A percentile compares a stretch with the other conserved stretches of the same genome.
Evolutionary conservation across 1,139 yeast genomes (phyloP).

Genomic region (Candida tropicalis): DNA sequence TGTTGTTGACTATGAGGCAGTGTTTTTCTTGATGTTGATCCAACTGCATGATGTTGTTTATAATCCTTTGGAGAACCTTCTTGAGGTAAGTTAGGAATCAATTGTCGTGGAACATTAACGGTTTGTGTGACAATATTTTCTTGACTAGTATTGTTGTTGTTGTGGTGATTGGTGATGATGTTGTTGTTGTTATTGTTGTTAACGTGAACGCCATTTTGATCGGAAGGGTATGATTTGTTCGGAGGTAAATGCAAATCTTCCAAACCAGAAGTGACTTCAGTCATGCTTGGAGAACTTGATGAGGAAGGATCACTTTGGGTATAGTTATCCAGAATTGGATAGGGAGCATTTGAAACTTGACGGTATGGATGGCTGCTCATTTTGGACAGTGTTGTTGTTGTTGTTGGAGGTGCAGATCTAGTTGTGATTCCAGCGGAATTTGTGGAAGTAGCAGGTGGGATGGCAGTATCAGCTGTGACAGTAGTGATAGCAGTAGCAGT

Average conservation of each 20-base stretch:
- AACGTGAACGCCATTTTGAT: not conserved
- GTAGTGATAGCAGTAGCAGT: not conserved
- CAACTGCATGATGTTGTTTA: constrained; percentile 5
- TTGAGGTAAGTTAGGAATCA: constrained; percentile 7
- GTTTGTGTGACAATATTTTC: constrained; percentile 6
- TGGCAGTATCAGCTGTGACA: not conserved
- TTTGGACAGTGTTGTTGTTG: not conserved
- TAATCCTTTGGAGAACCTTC: not conserved
- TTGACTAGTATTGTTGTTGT: constrained; percentile 1
- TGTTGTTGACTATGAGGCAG: constrained; percentile 6
- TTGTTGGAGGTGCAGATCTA: not conserved
- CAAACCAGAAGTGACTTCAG: constrained; percentile 15
- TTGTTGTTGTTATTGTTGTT: constrained; percentile 6
- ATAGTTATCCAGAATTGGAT: constrained; percentile 24
- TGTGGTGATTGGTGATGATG: not conserved
- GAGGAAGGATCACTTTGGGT: constrained; percentile 9
- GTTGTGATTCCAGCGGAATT: not conserved
- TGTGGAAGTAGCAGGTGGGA: not conserved
- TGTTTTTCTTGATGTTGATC: constrained; percentile 2
- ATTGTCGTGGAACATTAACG: constrained; percentile 7
- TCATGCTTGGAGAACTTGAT: constrained; percentile 13
- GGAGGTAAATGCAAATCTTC: constrained; percentile 18
- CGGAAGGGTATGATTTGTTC: constrained; percentile 10
- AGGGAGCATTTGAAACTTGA: constrained; percentile 23
- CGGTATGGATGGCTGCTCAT: constrained; percentile 18